Evolutionary conservation across 805 yeast species (phyloP).

Genomic region (Helenozyma baotianmanensis): DNA sequence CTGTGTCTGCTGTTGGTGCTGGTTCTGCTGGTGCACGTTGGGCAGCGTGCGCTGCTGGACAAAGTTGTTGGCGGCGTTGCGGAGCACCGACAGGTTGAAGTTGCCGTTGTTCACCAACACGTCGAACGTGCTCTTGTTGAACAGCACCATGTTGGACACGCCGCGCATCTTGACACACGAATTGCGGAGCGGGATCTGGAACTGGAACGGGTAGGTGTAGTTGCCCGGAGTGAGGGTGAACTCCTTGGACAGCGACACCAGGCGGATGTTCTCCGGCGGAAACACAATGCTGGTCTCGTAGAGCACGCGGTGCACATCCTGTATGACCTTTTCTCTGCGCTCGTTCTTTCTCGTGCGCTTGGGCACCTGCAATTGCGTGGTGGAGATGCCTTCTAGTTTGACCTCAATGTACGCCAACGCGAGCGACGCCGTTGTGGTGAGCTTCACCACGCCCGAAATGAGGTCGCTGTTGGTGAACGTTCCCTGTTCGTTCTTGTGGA

Average conservation of each 20-base stretch:
- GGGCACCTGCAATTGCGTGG: slow-evolving; percentile 32
- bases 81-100: slow-evolving; percentile 15
- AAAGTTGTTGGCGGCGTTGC: slow-evolving; percentile 15
- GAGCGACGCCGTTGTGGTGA: slow-evolving; percentile 38
- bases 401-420: slow-evolving; percentile 45
- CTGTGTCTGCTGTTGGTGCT: background rate
- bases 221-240: slow-evolving; percentile 48
- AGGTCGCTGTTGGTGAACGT: slow-evolving; percentile 46
- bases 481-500: slow-evolving; percentile 20
- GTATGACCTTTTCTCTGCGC: slow-evolving; percentile 18
- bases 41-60: slow-evolving; percentile 3
- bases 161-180: slow-evolving; percentile 29
- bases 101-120: slow-evolving; percentile 32
- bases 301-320: slow-evolving; percentile 42
- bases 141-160: slow-evolving; percentile 28
- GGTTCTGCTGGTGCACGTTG: background rate
- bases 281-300: slow-evolving; percentile 48
- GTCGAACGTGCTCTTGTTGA: slow-evolving; percentile 25
- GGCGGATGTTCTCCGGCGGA: slow-evolving; percentile 47
- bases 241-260: slow-evolving; percentile 39
- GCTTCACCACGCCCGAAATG: slow-evolving; percentile 36
- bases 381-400: slow-evolving; percentile 47
- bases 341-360: slow-evolving; percentile 6
- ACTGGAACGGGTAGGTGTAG: slow-evolving; percentile 47
- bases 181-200: slow-evolving; percentile 39